A percentile compares a stretch with the other conserved stretches of the same genome.
These are phyloP conservation scores for grape (Vitis vinifera) DNA, from an alignment of 164 flowering plant genomes.

Conservation along the genomic window ASM3070453v1 NC_081812.1:8285001-8285500, in stretches of 20 bases:
- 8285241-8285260: too few species aligned
- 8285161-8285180: not conserved
- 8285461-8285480: constrained; percentile 67
- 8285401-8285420: constrained; percentile 64
- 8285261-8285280: not conserved
- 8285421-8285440: constrained; percentile 70
- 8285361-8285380: constrained; percentile 42
- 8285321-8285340: not conserved
- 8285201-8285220: too few species aligned
- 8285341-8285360: constrained; percentile 47
- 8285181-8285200: not conserved
- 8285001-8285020: too few species aligned
- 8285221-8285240: too few species aligned
- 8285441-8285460: constrained; percentile 67
- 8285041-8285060: constrained; percentile 29
- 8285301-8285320: too few species aligned
- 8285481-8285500: constrained; percentile 71
- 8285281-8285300: not conserved
- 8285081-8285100: constrained; percentile 42
- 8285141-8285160: constrained; percentile 10
- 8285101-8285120: constrained; percentile 33
- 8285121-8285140: constrained; percentile 15
- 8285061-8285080: constrained; percentile 14
- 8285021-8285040: constrained; percentile 26
- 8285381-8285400: constrained; percentile 61